A percentile compares a stretch with the other conserved stretches of the same genome.
Evolutionary conservation across 2,329 filamentous ascomycete species (phyloP).

Genomic region (Chaetomiaceae sp.): DNA sequence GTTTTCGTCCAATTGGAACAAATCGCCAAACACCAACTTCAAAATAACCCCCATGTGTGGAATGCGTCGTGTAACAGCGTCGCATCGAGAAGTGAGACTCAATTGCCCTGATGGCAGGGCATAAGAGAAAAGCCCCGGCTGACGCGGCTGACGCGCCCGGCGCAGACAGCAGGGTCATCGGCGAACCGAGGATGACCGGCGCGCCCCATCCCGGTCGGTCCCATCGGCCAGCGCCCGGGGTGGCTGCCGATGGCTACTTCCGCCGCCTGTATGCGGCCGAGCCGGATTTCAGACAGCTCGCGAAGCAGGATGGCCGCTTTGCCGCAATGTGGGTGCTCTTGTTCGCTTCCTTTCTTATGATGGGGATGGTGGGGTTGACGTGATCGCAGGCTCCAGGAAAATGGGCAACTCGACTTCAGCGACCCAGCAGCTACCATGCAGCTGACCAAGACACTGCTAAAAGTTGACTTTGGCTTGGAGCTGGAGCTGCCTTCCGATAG

Average conservation of each 20-base stretch:
- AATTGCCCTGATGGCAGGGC: slow-evolving; percentile 9
- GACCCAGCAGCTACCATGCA: slow-evolving; percentile 71
- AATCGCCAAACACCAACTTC: too few relatives aligned
- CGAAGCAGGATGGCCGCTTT: slow-evolving; percentile 37
- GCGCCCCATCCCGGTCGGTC: slow-evolving; percentile 1
- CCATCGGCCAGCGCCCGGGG: slow-evolving; percentile 32
- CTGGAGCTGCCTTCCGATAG: slow-evolving; percentile 70
- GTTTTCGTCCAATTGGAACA: too few relatives aligned
- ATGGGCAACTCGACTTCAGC: slow-evolving; percentile 67
- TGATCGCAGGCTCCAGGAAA: slow-evolving; percentile 29
- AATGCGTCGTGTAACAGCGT: neutral
- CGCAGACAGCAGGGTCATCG: neutral
- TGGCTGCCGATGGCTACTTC: slow-evolving; percentile 28
- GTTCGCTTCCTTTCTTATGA: neutral
- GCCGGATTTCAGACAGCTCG: slow-evolving; percentile 40
- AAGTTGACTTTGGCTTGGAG: slow-evolving; percentile 64
- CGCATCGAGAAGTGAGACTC: neutral
- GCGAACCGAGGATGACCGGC: too few relatives aligned
- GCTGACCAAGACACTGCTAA: slow-evolving; percentile 73
- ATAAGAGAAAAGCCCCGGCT: slow-evolving; percentile 20
- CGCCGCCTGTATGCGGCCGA: slow-evolving; percentile 36
- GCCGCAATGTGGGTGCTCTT: slow-evolving; percentile 33
- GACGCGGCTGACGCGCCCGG: slow-evolving; percentile 2
- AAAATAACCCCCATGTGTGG: too few relatives aligned
- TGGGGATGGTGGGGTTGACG: neutral